A percentile compares a stretch with the other conserved stretches of the same genome.
phyloP scores from a whole-genome alignment of 2,329 filamentous ascomycete species.

The Dendrostoma leiphaemia region DNA sequence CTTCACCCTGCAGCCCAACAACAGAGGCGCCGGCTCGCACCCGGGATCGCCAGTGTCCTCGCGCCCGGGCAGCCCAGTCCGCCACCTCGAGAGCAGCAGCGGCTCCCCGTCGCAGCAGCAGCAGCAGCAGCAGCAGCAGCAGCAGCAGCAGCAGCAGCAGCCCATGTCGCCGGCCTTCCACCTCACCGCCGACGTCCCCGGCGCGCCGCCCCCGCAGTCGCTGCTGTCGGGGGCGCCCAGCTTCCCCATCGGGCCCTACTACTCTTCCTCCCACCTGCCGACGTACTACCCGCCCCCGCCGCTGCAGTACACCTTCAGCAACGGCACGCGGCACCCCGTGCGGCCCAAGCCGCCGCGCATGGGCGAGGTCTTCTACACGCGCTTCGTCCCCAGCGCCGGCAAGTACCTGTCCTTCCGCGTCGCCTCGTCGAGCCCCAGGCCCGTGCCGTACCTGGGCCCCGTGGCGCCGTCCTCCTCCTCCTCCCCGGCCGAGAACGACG shows the following conservation, averaged over 20 bases:
- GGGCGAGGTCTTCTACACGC: constrained; percentile 87
- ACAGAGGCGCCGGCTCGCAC: constrained; percentile 35
- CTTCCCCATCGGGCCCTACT: constrained; percentile 66
- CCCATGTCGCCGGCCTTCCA: constrained; percentile 19
- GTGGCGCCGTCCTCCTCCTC: constrained; percentile 39
- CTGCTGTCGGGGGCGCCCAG: constrained; percentile 32
- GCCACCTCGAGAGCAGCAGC: constrained; percentile 26
- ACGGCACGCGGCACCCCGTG: constrained; percentile 78
- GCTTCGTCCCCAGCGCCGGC: constrained; percentile 76
- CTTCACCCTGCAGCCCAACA: constrained; percentile 71
- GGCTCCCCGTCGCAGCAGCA: constrained; percentile 18
- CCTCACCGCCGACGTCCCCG: constrained; percentile 37
- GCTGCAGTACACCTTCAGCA: constrained; percentile 75
- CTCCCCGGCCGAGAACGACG: constrained; percentile 30
- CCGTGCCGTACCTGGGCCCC: constrained; percentile 64
- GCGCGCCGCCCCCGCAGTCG: constrained; percentile 35
- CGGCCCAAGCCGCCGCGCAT: constrained; percentile 86
- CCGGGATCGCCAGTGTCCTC: constrained; percentile 53
- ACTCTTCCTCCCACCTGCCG: constrained; percentile 79
- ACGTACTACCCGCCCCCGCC: constrained; percentile 88
- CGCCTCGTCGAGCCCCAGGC: constrained; percentile 65
- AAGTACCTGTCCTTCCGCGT: constrained; percentile 90
- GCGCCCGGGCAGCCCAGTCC: constrained; percentile 51
- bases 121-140: too few species aligned
- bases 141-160: constrained; percentile 21